Conservation (phyloP, 1,284 basidiomycete genomes). For the Crepidotus sp. region DNA sequence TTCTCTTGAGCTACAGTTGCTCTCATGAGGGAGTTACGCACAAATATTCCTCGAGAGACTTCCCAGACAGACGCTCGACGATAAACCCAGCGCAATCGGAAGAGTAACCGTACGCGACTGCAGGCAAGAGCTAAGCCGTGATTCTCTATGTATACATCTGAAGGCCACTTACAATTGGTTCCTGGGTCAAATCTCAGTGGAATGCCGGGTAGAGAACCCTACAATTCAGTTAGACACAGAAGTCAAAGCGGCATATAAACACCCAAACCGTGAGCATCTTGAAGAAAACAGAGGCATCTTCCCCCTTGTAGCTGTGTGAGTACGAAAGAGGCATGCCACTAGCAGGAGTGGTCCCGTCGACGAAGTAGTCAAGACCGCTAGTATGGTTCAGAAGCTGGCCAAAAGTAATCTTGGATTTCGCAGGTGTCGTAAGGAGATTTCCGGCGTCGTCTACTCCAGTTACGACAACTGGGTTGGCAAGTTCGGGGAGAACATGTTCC, state of each 20-base stretch:
- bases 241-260: no score
- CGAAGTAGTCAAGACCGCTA: constrained; percentile 23
- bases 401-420: constrained; percentile 20
- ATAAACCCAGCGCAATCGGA: constrained; percentile 25
- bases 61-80: constrained; percentile 23
- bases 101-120: constrained; percentile 25
- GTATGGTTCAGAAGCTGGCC: constrained; percentile 26
- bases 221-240: not conserved
- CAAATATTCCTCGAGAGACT: constrained; percentile 25
- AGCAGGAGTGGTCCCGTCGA: not conserved
- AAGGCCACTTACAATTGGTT: constrained; percentile 21
- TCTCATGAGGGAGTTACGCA: constrained; percentile 16
- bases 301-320: constrained; percentile 8
- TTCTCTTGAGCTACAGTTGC: not conserved
- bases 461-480: constrained; percentile 23
- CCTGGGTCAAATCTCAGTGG: constrained; percentile 27
- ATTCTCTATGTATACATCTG: not conserved
- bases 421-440: constrained; percentile 7
- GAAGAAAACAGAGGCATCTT: constrained; percentile 21
- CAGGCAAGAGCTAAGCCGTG: not conserved
- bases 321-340: constrained; percentile 1
- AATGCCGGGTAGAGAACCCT: constrained; percentile 22
- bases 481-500: constrained; percentile 23
- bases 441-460: constrained; percentile 11
- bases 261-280: constrained; percentile 19